Percentiles rank a stretch among this genome's conserved stretches.
Evolutionary conservation across 257 asterid genomes (phyloP).

Genomic region (Salvia miltiorrhiza): DNA sequence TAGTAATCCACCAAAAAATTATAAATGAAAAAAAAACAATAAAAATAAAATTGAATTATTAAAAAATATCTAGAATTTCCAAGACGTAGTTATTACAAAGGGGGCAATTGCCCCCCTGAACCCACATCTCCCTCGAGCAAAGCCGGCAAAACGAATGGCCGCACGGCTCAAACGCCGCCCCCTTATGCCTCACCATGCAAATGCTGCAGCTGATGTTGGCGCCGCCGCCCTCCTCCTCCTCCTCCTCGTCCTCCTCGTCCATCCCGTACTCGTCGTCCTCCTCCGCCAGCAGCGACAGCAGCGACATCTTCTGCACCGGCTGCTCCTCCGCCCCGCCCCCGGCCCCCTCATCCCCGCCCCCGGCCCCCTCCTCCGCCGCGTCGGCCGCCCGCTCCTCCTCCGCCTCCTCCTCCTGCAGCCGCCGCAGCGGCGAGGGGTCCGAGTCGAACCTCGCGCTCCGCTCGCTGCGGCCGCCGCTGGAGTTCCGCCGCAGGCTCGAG

Average conservation of each 20-base stretch:
- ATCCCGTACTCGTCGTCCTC: conserved; percentile 46
- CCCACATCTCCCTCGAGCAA: conserved; percentile 81
- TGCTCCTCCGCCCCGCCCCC: no score
- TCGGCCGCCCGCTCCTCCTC: not conserved
- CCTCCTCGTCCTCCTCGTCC: conserved; percentile 55
- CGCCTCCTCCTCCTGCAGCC: conserved; percentile 21
- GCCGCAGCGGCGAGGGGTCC: conserved; percentile 16
- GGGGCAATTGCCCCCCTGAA: conserved; percentile 80
- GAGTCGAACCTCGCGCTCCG: not conserved
- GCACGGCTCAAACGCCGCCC: conserved; percentile 69
- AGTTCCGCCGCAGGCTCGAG: conserved; percentile 30
- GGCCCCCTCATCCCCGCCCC: conserved; percentile 20
- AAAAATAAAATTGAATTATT: no score
- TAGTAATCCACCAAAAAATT: no score
- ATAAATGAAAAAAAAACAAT: no score
- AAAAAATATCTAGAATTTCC: conserved; percentile 82
- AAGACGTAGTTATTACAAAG: conserved; percentile 81
- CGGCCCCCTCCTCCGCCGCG: conserved; percentile 8
- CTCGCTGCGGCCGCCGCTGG: conserved; percentile 30
- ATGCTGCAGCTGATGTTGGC: conserved; percentile 51
- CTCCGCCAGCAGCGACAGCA: conserved; percentile 78
- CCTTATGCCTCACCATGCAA: conserved; percentile 82
- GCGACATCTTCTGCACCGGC: conserved; percentile 61
- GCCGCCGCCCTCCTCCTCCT: conserved; percentile 12
- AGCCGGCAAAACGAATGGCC: conserved; percentile 90